A percentile compares a stretch with the other conserved stretches of the same genome.
Conservation (phyloP, 306 rosid genomes). For the Sindora glabra region DNA sequence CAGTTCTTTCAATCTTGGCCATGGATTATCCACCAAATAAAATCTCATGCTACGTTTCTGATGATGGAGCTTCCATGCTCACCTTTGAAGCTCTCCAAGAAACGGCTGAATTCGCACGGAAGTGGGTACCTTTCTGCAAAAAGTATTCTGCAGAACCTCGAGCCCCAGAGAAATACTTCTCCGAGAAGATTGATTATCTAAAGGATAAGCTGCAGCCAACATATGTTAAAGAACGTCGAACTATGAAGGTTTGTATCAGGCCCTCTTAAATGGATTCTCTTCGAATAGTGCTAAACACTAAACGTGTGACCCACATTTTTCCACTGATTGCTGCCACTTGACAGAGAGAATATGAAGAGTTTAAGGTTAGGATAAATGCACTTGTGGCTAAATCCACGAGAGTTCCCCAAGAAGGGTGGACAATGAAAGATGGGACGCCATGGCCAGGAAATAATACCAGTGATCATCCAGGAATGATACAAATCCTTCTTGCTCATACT, state of each 20-base stretch:
- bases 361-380: constrained; percentile 88
- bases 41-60: constrained; percentile 89
- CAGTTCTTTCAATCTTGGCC: constrained; percentile 84
- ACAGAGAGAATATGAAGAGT: constrained; percentile 97
- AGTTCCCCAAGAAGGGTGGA: constrained; percentile 91
- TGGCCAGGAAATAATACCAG: constrained; percentile 96
- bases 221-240: constrained; percentile 85
- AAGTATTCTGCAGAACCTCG: constrained; percentile 72
- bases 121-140: constrained; percentile 96
- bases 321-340: constrained; percentile 13
- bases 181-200: constrained; percentile 80
- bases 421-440: constrained; percentile 96
- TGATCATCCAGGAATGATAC: constrained; percentile 98
- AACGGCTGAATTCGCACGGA: constrained; percentile 83
- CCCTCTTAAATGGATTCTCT: constrained; percentile 4
- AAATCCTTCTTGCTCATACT: constrained; percentile 75
- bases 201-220: constrained; percentile 91
- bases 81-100: constrained; percentile 89
- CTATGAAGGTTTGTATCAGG: constrained; percentile 71
- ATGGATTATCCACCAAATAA: constrained; percentile 85
- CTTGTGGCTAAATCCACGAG: constrained; percentile 80
- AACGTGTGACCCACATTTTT: constrained; percentile 6
- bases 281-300: background rate
- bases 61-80: constrained; percentile 95
- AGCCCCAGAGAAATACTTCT: constrained; percentile 90